phyloP scores from a whole-genome alignment of 176 grass and related monocot genomes.

The Poa annua region DNA sequence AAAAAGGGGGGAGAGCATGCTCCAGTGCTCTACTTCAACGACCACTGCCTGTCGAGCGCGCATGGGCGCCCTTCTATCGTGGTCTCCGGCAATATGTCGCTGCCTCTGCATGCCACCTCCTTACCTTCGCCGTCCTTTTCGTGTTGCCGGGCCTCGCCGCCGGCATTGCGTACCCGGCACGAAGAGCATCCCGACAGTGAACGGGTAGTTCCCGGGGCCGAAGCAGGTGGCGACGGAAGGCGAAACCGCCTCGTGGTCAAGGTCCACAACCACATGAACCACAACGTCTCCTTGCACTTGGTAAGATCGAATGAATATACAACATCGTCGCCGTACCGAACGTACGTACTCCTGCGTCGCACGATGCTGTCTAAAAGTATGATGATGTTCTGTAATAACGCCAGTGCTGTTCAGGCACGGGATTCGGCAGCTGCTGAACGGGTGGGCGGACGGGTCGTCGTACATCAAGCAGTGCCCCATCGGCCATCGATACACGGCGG shows the following conservation, averaged over 20 bases:
- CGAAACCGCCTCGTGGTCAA: conserved; percentile 72
- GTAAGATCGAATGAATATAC: conserved; percentile 29
- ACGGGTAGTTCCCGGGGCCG: conserved; percentile 77
- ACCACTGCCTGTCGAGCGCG: no score
- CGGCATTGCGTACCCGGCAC: conserved; percentile 53
- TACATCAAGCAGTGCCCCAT: conserved; percentile 91
- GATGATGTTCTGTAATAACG: not conserved
- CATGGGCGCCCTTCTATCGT: not conserved
- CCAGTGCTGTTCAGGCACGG: conserved; percentile 56
- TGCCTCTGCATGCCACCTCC: conserved; percentile 32
- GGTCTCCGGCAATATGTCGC: conserved; percentile 14
- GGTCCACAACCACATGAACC: conserved; percentile 68
- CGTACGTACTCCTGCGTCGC: not conserved
- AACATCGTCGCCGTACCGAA: not conserved
- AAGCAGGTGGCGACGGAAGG: conserved; percentile 57
- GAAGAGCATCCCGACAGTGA: conserved; percentile 83
- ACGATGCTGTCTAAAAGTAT: not conserved
- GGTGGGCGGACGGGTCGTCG: conserved; percentile 75
- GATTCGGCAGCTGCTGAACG: conserved; percentile 56
- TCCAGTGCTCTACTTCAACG: conserved; percentile 48
- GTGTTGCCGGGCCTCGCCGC: conserved; percentile 47
- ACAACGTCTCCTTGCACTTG: conserved; percentile 86
- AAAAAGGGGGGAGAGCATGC: no score
- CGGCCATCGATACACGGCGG: conserved; percentile 61
- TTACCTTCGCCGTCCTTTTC: conserved; percentile 42